These are phyloP conservation scores for Peronosclerospora sorghi DNA, from an alignment of 352 stramenopile species.

Conservation along the genomic window DNA sequence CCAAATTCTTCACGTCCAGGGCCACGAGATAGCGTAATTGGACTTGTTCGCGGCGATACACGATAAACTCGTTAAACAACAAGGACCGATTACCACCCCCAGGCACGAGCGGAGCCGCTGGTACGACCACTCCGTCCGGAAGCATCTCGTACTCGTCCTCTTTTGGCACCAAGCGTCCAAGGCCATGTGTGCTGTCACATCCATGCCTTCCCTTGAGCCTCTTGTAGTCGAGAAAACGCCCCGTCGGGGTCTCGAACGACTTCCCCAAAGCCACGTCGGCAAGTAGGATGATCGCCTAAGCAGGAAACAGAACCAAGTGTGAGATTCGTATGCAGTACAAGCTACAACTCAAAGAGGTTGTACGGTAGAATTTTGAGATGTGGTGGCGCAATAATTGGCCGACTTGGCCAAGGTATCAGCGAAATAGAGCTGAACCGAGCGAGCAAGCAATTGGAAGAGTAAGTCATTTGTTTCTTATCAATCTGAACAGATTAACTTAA, in stretches of 20 bases:
- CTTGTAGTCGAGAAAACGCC: conserved; percentile 20
- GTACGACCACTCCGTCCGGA: conserved; percentile 27
- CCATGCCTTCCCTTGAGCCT: conserved; percentile 9
- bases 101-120: conserved; percentile 15
- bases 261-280: conserved; percentile 29
- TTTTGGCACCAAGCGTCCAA: conserved; percentile 21
- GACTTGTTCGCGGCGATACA: conserved; percentile 35
- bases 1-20: conserved; percentile 1
- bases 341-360: background rate
- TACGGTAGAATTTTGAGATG: background rate
- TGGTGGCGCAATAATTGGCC: background rate
- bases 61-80: conserved; percentile 41
- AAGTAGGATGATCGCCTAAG: conserved; percentile 23
- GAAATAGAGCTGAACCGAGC: background rate
- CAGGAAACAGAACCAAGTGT: background rate
- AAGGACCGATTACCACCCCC: conserved; percentile 12
- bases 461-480: background rate
- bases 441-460: too few species aligned
- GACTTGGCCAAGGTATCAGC: background rate
- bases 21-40: conserved; percentile 27
- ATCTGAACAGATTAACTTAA: conserved; percentile 7
- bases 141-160: conserved; percentile 17
- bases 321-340: background rate
- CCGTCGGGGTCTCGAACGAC: conserved; percentile 8
- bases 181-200: conserved; percentile 22